Base-by-base conservation (phyloP, 805 yeast species). In the Wickerhamiella allomyrinae region DNA sequence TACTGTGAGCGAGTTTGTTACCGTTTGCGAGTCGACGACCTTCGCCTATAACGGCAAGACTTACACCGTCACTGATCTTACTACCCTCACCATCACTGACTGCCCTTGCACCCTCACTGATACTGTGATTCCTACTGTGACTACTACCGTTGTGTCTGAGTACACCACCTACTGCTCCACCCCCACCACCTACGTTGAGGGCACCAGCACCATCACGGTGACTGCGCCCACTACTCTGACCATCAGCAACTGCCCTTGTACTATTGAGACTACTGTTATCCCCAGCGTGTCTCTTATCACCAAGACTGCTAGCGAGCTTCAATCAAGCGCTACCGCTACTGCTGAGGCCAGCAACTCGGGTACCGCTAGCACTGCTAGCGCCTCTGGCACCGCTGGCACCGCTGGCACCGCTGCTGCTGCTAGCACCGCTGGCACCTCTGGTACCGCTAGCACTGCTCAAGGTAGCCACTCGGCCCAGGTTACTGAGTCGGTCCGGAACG, bases 71-170 rank as follows among this genome's bases (percentile, higher is more conserved):
- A 75, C 87, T 48, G 77, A 62, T 56, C 76, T 89, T 47, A 79
- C 89, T 61, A 82, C 93, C 53, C 64, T 83, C 56, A 82, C 91
- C 62, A 71, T 82, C 74, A 79, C 93, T 57, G 44, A 46, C 37
- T 43, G 49, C 39, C 49, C 49, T 2, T 46, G 44, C 44, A 44
- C 49, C 23, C 9, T 36, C 21, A 21, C 39, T 3, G 31, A n/a
- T 13, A 15, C 21, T 17, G 34, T 27, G 15, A 27, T 17, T n/a
- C 31, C 31, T 7, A 27, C 31, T 39, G 23, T 10, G 15, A 21
- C 25, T 4, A 20, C 37, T n/a, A n/a, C 23, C 4, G 13, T 17
- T 15, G 37, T 20, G 9, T 20, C 37, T n/a, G 25, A 6, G 17
- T 21, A 13, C 37, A 21, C 25, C 15, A 20, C 37, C 19, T 34